Evolutionary conservation across 2,329 filamentous ascomycete species (phyloP).

Genomic region (Paraphoma sp.): DNA sequence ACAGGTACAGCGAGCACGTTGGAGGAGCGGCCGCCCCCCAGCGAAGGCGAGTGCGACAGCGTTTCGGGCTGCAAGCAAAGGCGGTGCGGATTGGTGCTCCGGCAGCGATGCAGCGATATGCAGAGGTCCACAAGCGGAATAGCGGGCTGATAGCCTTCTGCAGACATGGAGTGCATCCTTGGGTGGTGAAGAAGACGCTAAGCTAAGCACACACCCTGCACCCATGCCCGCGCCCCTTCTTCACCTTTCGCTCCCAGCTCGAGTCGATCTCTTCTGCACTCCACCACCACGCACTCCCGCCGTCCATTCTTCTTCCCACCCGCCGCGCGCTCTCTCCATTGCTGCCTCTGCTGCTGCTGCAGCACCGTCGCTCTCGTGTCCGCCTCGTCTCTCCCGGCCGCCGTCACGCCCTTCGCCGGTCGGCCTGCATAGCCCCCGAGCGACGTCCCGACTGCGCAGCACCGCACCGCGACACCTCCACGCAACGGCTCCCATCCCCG

Average conservation of each 20-base stretch:
- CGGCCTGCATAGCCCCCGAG: conserved; percentile 34
- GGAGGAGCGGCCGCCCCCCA: background rate
- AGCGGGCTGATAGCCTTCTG: conserved; percentile 1
- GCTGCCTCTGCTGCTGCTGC: conserved; percentile 28
- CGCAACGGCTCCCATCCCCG: conserved; percentile 21
- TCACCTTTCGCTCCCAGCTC: conserved; percentile 5
- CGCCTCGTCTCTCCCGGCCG: conserved; percentile 9
- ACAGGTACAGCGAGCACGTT: conserved; percentile 6
- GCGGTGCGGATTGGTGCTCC: background rate
- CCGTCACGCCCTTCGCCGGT: conserved; percentile 21
- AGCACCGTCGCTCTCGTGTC: conserved; percentile 19
- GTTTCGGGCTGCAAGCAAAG: background rate
- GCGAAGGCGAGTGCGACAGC: background rate
- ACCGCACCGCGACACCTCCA: background rate
- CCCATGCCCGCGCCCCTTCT: conserved; percentile 14
- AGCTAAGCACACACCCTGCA: background rate
- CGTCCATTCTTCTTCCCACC: conserved; percentile 29
- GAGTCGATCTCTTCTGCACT: conserved; percentile 26
- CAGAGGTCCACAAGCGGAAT: background rate
- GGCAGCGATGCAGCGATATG: background rate
- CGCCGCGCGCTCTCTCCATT: conserved; percentile 15
- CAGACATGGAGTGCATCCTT: background rate
- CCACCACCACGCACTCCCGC: conserved; percentile 11
- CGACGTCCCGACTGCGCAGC: conserved; percentile 6
- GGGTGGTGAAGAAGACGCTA: background rate